Conservation (phyloP, 2,329 filamentous ascomycete genomes). For the Cadophora sp. region DNA sequence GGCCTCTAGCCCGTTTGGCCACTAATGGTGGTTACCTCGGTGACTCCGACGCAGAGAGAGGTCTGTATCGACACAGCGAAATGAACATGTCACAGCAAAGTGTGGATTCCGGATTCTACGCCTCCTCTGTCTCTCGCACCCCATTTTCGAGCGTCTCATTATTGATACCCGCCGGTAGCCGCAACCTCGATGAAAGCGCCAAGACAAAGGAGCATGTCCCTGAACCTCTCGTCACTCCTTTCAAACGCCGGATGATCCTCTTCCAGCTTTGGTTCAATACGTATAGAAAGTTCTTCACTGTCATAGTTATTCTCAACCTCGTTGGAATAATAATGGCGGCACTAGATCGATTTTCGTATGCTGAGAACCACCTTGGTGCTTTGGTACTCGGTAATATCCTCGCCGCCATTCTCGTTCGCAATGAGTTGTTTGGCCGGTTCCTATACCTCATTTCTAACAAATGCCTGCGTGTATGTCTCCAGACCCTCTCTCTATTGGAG, state of each 20-base stretch:
- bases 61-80: no score
- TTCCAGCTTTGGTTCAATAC: constrained; percentile 51
- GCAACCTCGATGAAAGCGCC: no score
- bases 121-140: no score
- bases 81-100: no score
- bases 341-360: constrained; percentile 46
- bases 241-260: constrained; percentile 41
- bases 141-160: no score
- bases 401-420: constrained; percentile 49
- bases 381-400: constrained; percentile 50
- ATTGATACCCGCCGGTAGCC: no score
- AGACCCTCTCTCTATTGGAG: neutral
- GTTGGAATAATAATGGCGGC: constrained; percentile 47
- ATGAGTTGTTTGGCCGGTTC: constrained; percentile 49
- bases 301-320: constrained; percentile 48
- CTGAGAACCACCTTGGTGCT: constrained; percentile 49
- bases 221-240: no score
- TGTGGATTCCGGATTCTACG: no score
- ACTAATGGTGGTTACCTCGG: no score
- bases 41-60: no score
- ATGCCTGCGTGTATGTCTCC: constrained; percentile 46
- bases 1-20: no score
- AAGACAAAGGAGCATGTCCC: no score
- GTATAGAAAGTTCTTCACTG: constrained; percentile 50
- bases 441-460: constrained; percentile 49